Percentiles rank a stretch among this genome's conserved stretches.
These are phyloP conservation scores for Podospora anserina DNA, from an alignment of 495 filamentous ascomycete species.

Conservation along the genomic window DNA sequence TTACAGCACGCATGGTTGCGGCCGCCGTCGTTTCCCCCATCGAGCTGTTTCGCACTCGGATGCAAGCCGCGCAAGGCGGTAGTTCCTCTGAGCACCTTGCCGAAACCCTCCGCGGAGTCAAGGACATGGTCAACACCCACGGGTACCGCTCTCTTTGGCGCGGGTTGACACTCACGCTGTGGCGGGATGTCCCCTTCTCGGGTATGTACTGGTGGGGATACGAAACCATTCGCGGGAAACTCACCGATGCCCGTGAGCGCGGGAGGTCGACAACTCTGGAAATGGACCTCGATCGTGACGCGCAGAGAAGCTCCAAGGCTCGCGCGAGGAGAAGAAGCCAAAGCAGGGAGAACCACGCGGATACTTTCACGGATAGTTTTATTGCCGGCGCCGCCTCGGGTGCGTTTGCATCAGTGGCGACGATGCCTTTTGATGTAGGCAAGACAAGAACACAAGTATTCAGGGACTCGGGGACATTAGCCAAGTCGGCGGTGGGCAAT, in stretches of 20 bases:
- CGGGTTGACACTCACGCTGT: slow-evolving; percentile 87
- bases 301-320: not conserved
- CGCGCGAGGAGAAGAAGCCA: slow-evolving; percentile 42
- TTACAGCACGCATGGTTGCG: slow-evolving; percentile 71
- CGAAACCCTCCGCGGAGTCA: slow-evolving; percentile 68
- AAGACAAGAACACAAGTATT: slow-evolving; percentile 91
- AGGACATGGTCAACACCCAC: slow-evolving; percentile 70
- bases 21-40: slow-evolving; percentile 83
- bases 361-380: slow-evolving; percentile 84
- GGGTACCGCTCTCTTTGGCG: slow-evolving; percentile 87
- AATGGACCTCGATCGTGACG: slow-evolving; percentile 13
- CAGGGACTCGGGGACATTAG: slow-evolving; percentile 38
- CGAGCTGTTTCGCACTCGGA: slow-evolving; percentile 90
- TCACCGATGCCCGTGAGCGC: slow-evolving; percentile 62
- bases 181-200: slow-evolving; percentile 96
- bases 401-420: slow-evolving; percentile 80
- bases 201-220: slow-evolving; percentile 98
- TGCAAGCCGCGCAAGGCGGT: slow-evolving; percentile 74
- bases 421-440: slow-evolving; percentile 94
- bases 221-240: slow-evolving; percentile 65
- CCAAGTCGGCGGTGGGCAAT: slow-evolving; percentile 19
- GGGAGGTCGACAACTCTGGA: slow-evolving; percentile 34
- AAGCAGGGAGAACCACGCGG: slow-evolving; percentile 57
- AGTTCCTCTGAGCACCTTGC: slow-evolving; percentile 53
- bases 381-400: slow-evolving; percentile 79